Base-by-base conservation (phyloP, 352 stramenopile species). In the Aphanomyces cochlioides region DNA sequence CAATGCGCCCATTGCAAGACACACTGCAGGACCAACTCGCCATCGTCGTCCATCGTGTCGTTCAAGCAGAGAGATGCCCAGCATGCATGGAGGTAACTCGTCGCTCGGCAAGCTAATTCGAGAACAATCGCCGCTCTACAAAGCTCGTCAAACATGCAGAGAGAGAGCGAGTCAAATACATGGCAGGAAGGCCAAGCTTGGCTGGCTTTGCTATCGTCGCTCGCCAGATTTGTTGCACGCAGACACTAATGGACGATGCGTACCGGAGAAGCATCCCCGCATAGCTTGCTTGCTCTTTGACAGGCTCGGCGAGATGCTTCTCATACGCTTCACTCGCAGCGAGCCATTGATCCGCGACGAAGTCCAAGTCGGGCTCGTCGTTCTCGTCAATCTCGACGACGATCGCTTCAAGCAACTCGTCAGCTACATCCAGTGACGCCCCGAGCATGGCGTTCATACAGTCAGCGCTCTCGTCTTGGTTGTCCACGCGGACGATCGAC, bases 251-350 rank as follows among this genome's bases (percentile, higher is more conserved):
- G 0, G 85, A 90, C 0, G 67, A 67, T 1, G 80, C 85, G 70
- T 89, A 92, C 0, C 83, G 79, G 13, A 76, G 47, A 3, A 89
- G 75, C 28, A 28, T 2, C 28, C 28, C 28, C 28, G 28, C 28
- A 28, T 28, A 28, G 19, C 84, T 72, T 2, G 65, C 67, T 13
- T 73, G 74, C 61, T 80, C 81, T 10, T 19, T 67, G 10, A 17
- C 88, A 73, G 90, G 80, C 3, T 81, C 79, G 7, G 85, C 83
- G 4, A 82, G 75, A 19, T 85, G 77, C 83, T 80, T 88, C 4
- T 88, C 80, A 38, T 90, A 82, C 17, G 90, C 73, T 7, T 67
- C 59, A 28, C 21, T 50, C 36, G 59, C 59, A 7, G 59, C 41
- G 5, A 36, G n/a, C 59, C 59, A 67, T 54, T 48, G 39, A 12